phyloP scores from a whole-genome alignment of 495 filamentous ascomycete species.

The Schizothecium vesticola region DNA sequence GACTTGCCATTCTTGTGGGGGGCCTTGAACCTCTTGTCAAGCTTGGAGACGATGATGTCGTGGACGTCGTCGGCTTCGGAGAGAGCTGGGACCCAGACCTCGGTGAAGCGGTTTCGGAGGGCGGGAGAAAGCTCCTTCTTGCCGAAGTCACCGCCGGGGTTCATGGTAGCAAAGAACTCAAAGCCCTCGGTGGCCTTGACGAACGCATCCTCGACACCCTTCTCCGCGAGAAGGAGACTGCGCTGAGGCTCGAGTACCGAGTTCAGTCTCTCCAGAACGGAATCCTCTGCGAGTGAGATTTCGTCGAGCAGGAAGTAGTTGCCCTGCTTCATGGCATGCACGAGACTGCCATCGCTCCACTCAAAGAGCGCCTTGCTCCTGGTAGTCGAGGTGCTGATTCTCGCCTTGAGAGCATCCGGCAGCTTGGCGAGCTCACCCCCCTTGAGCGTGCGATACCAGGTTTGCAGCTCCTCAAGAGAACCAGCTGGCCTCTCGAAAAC shows the following conservation, averaged over 20 bases:
- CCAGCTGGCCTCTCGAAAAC: constrained; percentile 25
- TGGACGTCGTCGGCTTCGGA: constrained; percentile 79
- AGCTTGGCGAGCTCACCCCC: constrained; percentile 27
- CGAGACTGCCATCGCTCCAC: constrained; percentile 93
- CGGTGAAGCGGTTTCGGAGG: constrained; percentile 92
- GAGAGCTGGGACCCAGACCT: constrained; percentile 91
- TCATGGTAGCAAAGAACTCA: constrained; percentile 98
- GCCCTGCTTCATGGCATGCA: constrained; percentile 87
- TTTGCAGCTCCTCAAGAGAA: constrained; percentile 34
- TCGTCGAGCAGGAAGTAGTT: constrained; percentile 93
- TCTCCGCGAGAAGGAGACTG: constrained; percentile 86
- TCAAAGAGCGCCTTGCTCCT: constrained; percentile 83
- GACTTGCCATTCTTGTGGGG: constrained; percentile 4
- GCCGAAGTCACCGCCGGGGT: constrained; percentile 96
- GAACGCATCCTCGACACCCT: constrained; percentile 74
- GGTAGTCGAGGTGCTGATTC: constrained; percentile 54
- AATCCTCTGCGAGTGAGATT: constrained; percentile 96
- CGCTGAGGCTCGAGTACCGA: constrained; percentile 91
- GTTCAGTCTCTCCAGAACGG: constrained; percentile 92
- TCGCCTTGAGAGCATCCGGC: constrained; percentile 45
- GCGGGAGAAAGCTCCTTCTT: constrained; percentile 96
- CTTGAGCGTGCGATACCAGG: constrained; percentile 34
- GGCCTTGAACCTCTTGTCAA: constrained; percentile 39
- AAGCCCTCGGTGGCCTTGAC: constrained; percentile 76
- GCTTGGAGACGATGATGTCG: constrained; percentile 76